These are phyloP conservation scores for Eimeria nieschulzi DNA, from an alignment of 169 alveolate species.

Conservation along the genomic window DNA sequence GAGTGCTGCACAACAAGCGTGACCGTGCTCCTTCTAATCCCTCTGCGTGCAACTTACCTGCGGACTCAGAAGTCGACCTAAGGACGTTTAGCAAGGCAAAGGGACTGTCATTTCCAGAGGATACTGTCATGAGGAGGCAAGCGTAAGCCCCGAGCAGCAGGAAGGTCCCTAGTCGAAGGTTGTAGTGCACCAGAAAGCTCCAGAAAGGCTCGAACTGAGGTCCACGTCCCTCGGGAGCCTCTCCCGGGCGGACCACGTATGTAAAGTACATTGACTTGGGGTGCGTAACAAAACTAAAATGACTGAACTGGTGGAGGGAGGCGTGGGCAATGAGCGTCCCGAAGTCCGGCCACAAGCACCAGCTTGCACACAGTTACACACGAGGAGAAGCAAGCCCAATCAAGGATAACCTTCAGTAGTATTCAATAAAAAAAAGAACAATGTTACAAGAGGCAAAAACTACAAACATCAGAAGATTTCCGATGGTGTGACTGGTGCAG, in stretches of 20 bases:
- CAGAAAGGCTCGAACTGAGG: conserved; percentile 93
- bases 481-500: too few relatives aligned
- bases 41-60: conserved; percentile 75
- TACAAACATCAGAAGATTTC: too few relatives aligned
- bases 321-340: not conserved
- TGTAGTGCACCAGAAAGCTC: conserved; percentile 89
- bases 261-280: conserved; percentile 87
- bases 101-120: conserved; percentile 86
- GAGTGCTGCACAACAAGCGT: too few relatives aligned
- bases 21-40: too few relatives aligned
- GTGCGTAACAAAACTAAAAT: too few relatives aligned
- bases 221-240: conserved; percentile 95
- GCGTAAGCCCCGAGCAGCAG: conserved; percentile 82
- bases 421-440: too few relatives aligned
- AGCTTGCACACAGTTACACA: too few relatives aligned
- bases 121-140: conserved; percentile 80
- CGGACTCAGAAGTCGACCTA: conserved; percentile 86
- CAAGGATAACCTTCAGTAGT: too few relatives aligned
- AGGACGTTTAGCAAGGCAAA: conserved; percentile 85
- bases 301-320: too few relatives aligned
- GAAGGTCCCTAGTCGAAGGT: conserved; percentile 89
- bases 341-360: too few relatives aligned
- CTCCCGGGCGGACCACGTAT: conserved; percentile 94
- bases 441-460: too few relatives aligned
- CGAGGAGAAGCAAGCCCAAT: too few relatives aligned